These are phyloP conservation scores for Trichoderma endophyticum DNA, from an alignment of 2,329 filamentous ascomycete genomes.

Conservation along the genomic window DNA sequence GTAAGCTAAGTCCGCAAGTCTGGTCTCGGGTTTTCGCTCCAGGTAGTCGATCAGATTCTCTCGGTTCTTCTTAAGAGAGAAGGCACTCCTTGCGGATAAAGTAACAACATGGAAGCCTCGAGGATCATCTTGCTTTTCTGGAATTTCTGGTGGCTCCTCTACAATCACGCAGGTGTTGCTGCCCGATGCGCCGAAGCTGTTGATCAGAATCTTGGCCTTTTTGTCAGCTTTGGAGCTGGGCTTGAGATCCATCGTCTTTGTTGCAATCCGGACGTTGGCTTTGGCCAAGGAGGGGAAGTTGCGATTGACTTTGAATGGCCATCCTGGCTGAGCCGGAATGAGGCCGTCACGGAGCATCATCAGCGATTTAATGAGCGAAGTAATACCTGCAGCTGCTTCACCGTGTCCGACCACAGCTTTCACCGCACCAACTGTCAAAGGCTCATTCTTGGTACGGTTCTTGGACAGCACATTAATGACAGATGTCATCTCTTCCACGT, in stretches of 20 bases:
- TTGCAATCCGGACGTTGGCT: background rate
- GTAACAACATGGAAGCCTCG: background rate
- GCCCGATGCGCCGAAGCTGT: background rate
- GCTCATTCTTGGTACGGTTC: background rate
- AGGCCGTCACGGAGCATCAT: background rate
- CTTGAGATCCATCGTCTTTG: background rate
- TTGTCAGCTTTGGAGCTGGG: background rate
- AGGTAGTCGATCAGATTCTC: background rate
- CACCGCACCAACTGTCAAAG: background rate
- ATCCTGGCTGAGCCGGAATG: background rate
- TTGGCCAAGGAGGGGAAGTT: background rate
- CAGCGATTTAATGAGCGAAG: background rate
- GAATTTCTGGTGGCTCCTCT: background rate
- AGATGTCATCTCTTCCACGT: constrained; percentile 75
- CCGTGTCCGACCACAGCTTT: background rate
- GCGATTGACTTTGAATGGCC: background rate
- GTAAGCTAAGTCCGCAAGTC: background rate
- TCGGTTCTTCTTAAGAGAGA: background rate
- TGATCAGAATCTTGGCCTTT: background rate
- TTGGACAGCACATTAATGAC: constrained; percentile 40
- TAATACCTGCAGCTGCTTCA: background rate
- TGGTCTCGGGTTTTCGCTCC: background rate
- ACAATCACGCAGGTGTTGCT: background rate
- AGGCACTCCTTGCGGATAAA: background rate
- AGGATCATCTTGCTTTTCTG: background rate